A percentile compares a stretch with the other conserved stretches of the same genome.
These are phyloP conservation scores for Brettanomyces sp. DNA, from an alignment of 805 yeast genomes.

Conservation along the genomic window DNA sequence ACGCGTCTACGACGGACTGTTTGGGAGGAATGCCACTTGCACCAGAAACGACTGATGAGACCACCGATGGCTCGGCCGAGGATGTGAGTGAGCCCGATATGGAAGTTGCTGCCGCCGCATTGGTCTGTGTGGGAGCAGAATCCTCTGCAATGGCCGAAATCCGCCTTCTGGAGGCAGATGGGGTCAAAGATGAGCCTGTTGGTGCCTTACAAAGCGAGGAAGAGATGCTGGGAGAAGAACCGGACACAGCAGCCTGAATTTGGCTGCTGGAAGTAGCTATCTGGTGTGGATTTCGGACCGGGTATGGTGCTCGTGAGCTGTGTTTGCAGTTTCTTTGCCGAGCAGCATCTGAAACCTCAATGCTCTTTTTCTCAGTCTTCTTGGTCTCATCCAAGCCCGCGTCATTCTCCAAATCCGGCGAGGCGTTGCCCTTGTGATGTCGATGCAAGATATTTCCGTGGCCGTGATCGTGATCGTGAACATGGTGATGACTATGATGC, in stretches of 20 bases:
- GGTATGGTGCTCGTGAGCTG: background rate
- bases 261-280: background rate
- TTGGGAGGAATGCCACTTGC: background rate
- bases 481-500: constrained; percentile 19
- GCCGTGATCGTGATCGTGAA: constrained; percentile 8
- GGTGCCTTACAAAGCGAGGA: background rate
- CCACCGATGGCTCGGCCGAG: too few relatives aligned
- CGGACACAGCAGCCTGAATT: background rate
- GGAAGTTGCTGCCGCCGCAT: too few relatives aligned
- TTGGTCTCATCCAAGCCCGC: background rate
- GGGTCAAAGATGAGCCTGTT: background rate
- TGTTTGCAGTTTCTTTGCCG: background rate
- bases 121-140: background rate
- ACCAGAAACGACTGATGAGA: too few relatives aligned
- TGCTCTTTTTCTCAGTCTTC: too few relatives aligned
- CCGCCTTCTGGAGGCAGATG: background rate
- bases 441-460: too few relatives aligned
- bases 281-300: background rate
- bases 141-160: background rate
- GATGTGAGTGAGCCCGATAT: too few relatives aligned
- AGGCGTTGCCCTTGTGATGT: background rate
- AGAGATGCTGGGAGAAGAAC: background rate
- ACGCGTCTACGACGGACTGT: constrained; percentile 21
- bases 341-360: too few relatives aligned
- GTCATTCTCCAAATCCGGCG: background rate